Percentiles rank a stretch among this genome's conserved stretches.
phyloP scores from a whole-genome alignment of 208 protist species.

The Trichomonas tenax region DNA sequence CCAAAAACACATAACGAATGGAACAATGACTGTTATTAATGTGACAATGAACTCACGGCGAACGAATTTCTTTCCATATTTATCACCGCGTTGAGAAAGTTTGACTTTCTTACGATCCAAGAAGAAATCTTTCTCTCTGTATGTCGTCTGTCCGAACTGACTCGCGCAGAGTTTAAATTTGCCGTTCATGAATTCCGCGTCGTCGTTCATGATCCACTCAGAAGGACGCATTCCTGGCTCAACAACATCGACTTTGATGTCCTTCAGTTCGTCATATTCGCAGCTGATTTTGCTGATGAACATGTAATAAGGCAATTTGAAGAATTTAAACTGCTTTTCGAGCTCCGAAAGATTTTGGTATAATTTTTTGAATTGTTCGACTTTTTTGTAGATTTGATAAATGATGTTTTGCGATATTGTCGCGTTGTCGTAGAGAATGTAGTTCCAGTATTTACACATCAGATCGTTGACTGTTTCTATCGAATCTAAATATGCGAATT shows the following conservation, averaged over 20 bases:
- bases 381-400: neutral
- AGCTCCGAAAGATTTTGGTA: neutral
- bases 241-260: neutral
- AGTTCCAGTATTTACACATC: neutral
- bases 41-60: neutral
- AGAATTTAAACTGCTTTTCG: neutral
- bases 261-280: neutral
- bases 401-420: neutral
- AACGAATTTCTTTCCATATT: neutral
- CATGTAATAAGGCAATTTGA: neutral
- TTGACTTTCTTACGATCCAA: neutral
- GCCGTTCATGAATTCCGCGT: neutral
- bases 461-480: neutral
- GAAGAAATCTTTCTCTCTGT: neutral
- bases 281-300: neutral
- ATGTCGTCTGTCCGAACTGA: neutral
- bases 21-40: neutral
- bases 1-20: neutral
- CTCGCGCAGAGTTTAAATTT: neutral
- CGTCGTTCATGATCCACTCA: neutral
- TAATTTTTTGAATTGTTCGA: neutral
- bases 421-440: neutral
- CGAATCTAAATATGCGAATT: neutral
- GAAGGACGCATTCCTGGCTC: neutral
- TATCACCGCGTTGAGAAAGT: neutral